A percentile compares a stretch with the other conserved stretches of the same genome.
These are phyloP conservation scores for Dactylellina drechsleri DNA, from an alignment of 2,329 filamentous ascomycete species.

Conservation along the genomic window DNA sequence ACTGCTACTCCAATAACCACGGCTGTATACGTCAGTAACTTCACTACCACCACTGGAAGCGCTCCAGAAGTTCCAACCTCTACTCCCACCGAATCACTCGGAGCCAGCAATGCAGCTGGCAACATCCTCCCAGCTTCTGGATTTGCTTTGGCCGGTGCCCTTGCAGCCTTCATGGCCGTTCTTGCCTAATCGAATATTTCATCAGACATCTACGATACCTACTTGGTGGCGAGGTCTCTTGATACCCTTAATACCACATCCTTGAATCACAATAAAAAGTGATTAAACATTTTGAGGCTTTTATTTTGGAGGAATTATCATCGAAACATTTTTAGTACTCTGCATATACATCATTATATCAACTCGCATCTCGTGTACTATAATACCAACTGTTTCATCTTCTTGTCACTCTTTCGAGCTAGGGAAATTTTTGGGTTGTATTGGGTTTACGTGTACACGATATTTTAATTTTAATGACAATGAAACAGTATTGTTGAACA, in stretches of 20 bases:
- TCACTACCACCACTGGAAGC: constrained; percentile 35
- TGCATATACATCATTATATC: too few species aligned
- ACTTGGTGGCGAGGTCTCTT: neutral
- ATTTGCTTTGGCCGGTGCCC: constrained; percentile 39
- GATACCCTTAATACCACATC: constrained; percentile 11
- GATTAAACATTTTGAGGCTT: neutral
- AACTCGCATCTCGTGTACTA: too few species aligned
- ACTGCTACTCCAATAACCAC: constrained; percentile 1
- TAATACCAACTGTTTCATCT: constrained; percentile 12
- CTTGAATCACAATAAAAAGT: neutral
- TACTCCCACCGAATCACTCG: constrained; percentile 22
- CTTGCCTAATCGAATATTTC: constrained; percentile 25
- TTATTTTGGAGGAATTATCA: constrained; percentile 17
- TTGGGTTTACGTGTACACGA: constrained; percentile 12
- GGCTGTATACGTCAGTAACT: constrained; percentile 19
- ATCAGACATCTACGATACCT: neutral
- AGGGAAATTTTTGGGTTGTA: constrained; percentile 4
- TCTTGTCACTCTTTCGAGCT: constrained; percentile 20
- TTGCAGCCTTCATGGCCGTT: constrained; percentile 42
- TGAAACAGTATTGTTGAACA: constrained; percentile 1
- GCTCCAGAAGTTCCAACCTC: constrained; percentile 28
- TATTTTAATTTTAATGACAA: constrained; percentile 39
- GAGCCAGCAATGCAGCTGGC: constrained; percentile 27
- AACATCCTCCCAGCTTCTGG: constrained; percentile 38
- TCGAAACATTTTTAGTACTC: neutral